Conservation (phyloP, 2,329 filamentous ascomycete genomes). For the Curvularia lunata region DNA sequence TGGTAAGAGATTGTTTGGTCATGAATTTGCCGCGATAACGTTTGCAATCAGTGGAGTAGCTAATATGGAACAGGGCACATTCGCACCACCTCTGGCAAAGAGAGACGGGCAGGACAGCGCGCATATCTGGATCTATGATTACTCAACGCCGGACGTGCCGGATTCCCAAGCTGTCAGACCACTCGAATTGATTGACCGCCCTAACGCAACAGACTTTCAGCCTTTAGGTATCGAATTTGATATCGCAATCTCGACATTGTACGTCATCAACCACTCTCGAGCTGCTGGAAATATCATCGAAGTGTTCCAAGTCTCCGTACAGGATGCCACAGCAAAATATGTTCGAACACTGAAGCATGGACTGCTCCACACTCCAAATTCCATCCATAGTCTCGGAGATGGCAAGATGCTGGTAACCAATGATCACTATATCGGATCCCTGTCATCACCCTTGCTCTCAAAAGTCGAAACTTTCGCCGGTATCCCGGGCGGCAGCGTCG, state of each 20-base stretch:
- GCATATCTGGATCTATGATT: slow-evolving; percentile 51
- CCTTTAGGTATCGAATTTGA: slow-evolving; percentile 53
- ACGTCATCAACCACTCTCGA: slow-evolving; percentile 51
- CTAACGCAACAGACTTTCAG: slow-evolving; percentile 46
- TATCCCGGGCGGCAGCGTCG: slow-evolving; percentile 47
- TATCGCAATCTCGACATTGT: slow-evolving; percentile 43
- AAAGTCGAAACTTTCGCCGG: slow-evolving; percentile 51
- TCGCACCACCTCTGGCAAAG: slow-evolving; percentile 23
- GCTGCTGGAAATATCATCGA: slow-evolving; percentile 35
- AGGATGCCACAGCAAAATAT: slow-evolving; percentile 34
- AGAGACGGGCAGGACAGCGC: slow-evolving; percentile 27
- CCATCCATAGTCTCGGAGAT: slow-evolving; percentile 43
- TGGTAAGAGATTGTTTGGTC: slow-evolving; percentile 40
- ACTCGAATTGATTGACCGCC: slow-evolving; percentile 36
- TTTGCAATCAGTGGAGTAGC: not conserved
- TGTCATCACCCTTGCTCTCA: slow-evolving; percentile 33
- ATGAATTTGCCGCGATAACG: not conserved
- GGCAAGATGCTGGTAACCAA: slow-evolving; percentile 51
- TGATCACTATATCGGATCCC: slow-evolving; percentile 50
- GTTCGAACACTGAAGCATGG: slow-evolving; percentile 42
- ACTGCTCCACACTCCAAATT: slow-evolving; percentile 49
- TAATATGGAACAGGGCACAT: slow-evolving; percentile 37
- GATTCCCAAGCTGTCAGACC: slow-evolving; percentile 29
- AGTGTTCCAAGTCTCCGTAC: slow-evolving; percentile 43
- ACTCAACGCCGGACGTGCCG: slow-evolving; percentile 32